Conservation (phyloP, 2,329 filamentous ascomycete genomes). For the Ceratocystiopsis sp. region DNA sequence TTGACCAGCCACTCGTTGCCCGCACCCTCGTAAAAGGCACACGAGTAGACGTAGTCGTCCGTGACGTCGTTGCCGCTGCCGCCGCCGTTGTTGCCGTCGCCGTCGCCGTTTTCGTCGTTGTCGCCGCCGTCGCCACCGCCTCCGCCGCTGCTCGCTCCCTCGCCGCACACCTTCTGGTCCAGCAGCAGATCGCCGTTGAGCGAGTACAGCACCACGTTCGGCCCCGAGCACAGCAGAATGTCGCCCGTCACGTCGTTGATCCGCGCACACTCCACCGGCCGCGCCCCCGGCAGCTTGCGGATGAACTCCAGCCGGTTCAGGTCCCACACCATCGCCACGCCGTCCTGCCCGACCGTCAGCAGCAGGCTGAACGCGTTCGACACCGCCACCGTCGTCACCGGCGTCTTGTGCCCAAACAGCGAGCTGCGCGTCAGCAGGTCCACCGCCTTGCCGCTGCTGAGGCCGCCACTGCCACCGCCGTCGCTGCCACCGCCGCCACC, state of each 20-base stretch:
- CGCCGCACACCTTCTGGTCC: slow-evolving; percentile 57
- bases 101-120: neutral
- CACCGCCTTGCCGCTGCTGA: slow-evolving; percentile 46
- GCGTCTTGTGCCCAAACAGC: slow-evolving; percentile 77
- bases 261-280: slow-evolving; percentile 51
- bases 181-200: slow-evolving; percentile 75
- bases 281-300: slow-evolving; percentile 43
- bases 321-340: slow-evolving; percentile 76
- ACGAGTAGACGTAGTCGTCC: slow-evolving; percentile 65
- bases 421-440: slow-evolving; percentile 66
- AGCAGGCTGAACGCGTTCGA: slow-evolving; percentile 81
- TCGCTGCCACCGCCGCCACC: too few relatives aligned
- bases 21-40: slow-evolving; percentile 82
- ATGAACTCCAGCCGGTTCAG: slow-evolving; percentile 81
- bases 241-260: slow-evolving; percentile 89
- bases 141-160: neutral
- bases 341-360: slow-evolving; percentile 66
- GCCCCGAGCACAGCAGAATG: slow-evolving; percentile 67
- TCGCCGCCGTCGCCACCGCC: neutral
- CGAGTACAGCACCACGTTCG: slow-evolving; percentile 61
- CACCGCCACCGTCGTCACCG: slow-evolving; percentile 67
- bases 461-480: too few relatives aligned
- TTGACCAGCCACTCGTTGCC: slow-evolving; percentile 86
- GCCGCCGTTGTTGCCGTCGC: slow-evolving; percentile 7
- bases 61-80: slow-evolving; percentile 12